A percentile compares a stretch with the other conserved stretches of the same genome.
Evolutionary conservation across 768 basidiomycete genomes (phyloP).

Genomic region (Lactarius hengduanensis): DNA sequence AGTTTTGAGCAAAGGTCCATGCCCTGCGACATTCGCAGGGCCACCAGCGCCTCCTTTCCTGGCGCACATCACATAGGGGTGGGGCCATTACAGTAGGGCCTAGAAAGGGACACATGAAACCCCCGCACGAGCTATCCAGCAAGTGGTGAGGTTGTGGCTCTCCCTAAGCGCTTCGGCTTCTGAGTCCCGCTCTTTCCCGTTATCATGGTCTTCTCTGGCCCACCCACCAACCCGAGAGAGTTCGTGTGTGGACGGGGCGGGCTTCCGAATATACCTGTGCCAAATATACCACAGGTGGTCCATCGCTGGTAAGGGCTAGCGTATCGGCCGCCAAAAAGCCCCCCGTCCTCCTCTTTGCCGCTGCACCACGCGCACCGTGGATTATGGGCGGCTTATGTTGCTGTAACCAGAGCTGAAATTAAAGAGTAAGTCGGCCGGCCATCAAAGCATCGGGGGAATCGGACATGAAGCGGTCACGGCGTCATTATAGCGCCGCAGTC

Average conservation of each 20-base stretch:
- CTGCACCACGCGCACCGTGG: neutral
- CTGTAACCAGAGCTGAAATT: neutral
- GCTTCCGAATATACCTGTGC: neutral
- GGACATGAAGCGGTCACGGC: constrained; percentile 12
- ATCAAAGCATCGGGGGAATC: constrained; percentile 4
- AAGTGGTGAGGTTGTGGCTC: neutral
- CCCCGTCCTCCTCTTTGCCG: neutral
- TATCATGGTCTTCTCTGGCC: neutral
- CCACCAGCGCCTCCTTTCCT: neutral
- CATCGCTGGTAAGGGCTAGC: neutral
- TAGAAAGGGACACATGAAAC: neutral
- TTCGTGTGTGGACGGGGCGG: neutral
- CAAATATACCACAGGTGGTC: neutral
- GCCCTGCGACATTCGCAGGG: neutral
- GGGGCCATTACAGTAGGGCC: neutral
- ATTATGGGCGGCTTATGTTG: neutral
- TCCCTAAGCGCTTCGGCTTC: neutral
- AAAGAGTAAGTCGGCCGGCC: neutral
- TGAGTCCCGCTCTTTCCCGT: neutral
- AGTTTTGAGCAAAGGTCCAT: no score
- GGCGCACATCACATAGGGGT: neutral
- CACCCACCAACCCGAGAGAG: neutral
- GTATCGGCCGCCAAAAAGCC: neutral
- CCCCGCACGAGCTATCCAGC: neutral
- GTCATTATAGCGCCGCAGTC: constrained; percentile 2